These are phyloP conservation scores for Gliomastix tumulicola DNA, from an alignment of 2,329 filamentous ascomycete genomes.

Conservation along the genomic window DNA sequence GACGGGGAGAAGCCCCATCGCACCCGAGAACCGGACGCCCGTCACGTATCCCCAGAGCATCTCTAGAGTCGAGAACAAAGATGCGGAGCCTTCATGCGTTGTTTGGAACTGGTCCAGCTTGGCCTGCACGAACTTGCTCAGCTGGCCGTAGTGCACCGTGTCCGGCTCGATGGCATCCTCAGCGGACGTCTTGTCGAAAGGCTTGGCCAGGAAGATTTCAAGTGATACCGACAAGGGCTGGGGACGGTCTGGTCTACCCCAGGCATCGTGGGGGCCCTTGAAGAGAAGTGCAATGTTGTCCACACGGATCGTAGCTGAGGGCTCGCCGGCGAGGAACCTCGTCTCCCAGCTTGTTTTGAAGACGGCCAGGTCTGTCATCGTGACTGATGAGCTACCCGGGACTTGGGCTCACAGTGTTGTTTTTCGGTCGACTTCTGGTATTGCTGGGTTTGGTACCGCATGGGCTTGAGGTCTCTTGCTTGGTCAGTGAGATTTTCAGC, in stretches of 20 bases:
- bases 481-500: too few species aligned
- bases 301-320: slow-evolving; percentile 47
- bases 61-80: neutral
- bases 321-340: slow-evolving; percentile 14
- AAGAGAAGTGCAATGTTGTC: slow-evolving; percentile 53
- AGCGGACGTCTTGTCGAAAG: slow-evolving; percentile 51
- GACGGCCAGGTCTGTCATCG: too few species aligned
- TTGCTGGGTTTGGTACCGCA: too few species aligned
- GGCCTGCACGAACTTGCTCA: slow-evolving; percentile 58
- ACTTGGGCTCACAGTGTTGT: too few species aligned
- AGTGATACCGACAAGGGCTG: slow-evolving; percentile 60
- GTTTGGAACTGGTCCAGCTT: slow-evolving; percentile 22
- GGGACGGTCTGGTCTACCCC: slow-evolving; percentile 50
- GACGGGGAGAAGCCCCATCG: too few species aligned
- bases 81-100: neutral
- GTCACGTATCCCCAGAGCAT: slow-evolving; percentile 1
- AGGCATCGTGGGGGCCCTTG: slow-evolving; percentile 57
- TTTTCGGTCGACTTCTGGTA: too few species aligned
- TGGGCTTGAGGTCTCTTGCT: too few species aligned
- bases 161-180: slow-evolving; percentile 57
- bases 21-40: neutral
- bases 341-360: slow-evolving; percentile 15
- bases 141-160: slow-evolving; percentile 68
- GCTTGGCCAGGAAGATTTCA: slow-evolving; percentile 44
- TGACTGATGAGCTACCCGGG: too few species aligned